Base-by-base conservation (phyloP, 495 filamentous ascomycete genomes). In the Daldinia concentrica region DNA sequence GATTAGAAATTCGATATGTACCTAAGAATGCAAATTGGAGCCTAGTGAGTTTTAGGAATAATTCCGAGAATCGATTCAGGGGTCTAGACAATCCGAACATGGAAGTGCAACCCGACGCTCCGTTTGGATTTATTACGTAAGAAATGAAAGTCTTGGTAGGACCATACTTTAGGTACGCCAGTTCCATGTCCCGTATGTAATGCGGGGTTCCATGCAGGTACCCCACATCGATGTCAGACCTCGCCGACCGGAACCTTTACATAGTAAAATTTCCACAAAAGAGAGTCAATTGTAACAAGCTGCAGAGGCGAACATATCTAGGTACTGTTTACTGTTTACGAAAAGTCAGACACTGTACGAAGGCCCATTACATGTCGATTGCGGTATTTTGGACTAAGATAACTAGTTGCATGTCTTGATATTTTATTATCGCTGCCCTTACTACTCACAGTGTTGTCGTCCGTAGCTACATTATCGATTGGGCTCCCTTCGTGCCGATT, bases 191-290 rank as follows among this genome's bases (percentile, higher is more conserved):
- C 24, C 19, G 51, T 36, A 37, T 15, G 51, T 36, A 37, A 57
- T 55, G 70, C 70, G 70, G 70, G 70, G 70, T 68, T 61, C 14
- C 17, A 66, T 66, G 57, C 62, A 73, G 70, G 65, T 73, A 73
- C 70, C 65, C 70, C 65, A 65, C 65, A 54, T 8, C 64, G 64
- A 68, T 68, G 64, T 64, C 55, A 56, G 64, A 39, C 56, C 52
- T 63, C 45, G n/a, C 34, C 34, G 29, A 32, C 22, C 48, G 51
- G 55, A 58, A 60, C 17, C 39, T 56, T 30, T 50, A 54, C 51
- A 22, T 51, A 11, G 56, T 59, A 39, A 58, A 54, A 64, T 60
- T 60, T 68, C 26, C 50, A 30, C 50, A 54, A 43, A 45, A 48
- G 17, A 22, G 8, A 48, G 17, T 45, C 41, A 19, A 11, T 34